Percentiles rank a stretch among this genome's conserved stretches.
These are phyloP conservation scores for Phlebiopsis flavidoalba DNA, from an alignment of 768 basidiomycete species.

Conservation along the genomic window DNA sequence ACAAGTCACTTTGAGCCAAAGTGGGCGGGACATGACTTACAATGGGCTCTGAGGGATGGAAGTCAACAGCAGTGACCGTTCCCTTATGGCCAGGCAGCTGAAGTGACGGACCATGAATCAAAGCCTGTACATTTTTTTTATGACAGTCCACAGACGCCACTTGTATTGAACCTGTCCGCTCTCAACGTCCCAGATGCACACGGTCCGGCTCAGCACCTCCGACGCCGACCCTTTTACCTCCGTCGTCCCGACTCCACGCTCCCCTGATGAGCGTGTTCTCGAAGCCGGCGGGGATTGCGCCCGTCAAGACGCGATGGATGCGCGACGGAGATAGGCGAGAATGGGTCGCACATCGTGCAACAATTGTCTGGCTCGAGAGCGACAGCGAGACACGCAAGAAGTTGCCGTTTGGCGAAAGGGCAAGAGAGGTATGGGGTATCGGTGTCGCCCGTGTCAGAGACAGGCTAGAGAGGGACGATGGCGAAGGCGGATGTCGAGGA, in stretches of 20 bases:
- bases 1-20: slow-evolving; percentile 44
- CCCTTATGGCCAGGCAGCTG: slow-evolving; percentile 96
- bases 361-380: slow-evolving; percentile 81
- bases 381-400: slow-evolving; percentile 85
- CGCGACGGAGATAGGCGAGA: slow-evolving; percentile 81
- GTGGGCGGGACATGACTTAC: slow-evolving; percentile 38
- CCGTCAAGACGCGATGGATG: slow-evolving; percentile 72
- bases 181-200: slow-evolving; percentile 85
- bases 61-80: slow-evolving; percentile 92
- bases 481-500: slow-evolving; percentile 79
- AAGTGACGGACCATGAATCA: neutral
- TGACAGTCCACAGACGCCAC: slow-evolving; percentile 32
- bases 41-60: slow-evolving; percentile 94
- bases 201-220: slow-evolving; percentile 88
- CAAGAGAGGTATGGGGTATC: slow-evolving; percentile 94
- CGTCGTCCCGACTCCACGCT: slow-evolving; percentile 86
- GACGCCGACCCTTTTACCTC: slow-evolving; percentile 75
- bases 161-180: slow-evolving; percentile 74
- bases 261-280: slow-evolving; percentile 81
- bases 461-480: slow-evolving; percentile 41
- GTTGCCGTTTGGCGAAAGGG: slow-evolving; percentile 83
- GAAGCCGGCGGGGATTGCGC: slow-evolving; percentile 93
- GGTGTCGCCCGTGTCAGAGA: slow-evolving; percentile 75
- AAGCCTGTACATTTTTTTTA: no score
- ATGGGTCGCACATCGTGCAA: slow-evolving; percentile 94